Percentiles rank a stretch among this genome's conserved stretches.
These are phyloP conservation scores for Crocinoboletus sp. DNA, from an alignment of 1,284 basidiomycete genomes.

Conservation along the genomic window DNA sequence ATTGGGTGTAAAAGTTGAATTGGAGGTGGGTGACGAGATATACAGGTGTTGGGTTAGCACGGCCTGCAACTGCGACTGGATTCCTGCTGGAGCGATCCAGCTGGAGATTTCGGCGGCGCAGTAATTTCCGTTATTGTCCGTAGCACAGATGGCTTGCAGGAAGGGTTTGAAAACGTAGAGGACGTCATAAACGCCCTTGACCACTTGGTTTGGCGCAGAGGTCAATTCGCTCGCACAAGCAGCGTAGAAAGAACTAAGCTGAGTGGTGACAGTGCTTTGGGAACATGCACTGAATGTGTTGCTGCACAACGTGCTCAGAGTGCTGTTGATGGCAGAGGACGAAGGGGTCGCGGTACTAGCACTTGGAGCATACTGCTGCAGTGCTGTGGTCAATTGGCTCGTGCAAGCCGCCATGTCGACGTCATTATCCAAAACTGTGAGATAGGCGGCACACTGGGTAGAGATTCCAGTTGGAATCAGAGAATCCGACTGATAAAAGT, in stretches of 20 bases:
- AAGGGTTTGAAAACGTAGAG: conserved; percentile 71
- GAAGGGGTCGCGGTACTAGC: conserved; percentile 38
- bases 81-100: conserved; percentile 11
- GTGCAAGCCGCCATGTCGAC: conserved; percentile 57
- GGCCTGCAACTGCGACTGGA: conserved; percentile 12
- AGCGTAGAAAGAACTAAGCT: conserved; percentile 65
- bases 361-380: conserved; percentile 55
- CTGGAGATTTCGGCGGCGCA: conserved; percentile 48
- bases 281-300: conserved; percentile 47
- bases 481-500: conserved; percentile 36
- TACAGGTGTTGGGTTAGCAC: conserved; percentile 19
- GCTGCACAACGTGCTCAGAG: conserved; percentile 59
- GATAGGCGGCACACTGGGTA: conserved; percentile 53
- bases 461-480: conserved; percentile 65
- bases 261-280: conserved; percentile 51
- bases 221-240: conserved; percentile 69
- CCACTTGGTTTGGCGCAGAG: conserved; percentile 41
- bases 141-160: conserved; percentile 64
- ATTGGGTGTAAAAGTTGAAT: conserved; percentile 66
- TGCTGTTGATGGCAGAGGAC: conserved; percentile 43
- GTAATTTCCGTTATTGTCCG: conserved; percentile 63
- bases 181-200: conserved; percentile 69
- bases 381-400: conserved; percentile 57
- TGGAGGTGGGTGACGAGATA: too few relatives aligned
- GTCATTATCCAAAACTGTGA: conserved; percentile 61